Conservation (phyloP, 441 rosid genomes). For the Capsella rubella region DNA sequence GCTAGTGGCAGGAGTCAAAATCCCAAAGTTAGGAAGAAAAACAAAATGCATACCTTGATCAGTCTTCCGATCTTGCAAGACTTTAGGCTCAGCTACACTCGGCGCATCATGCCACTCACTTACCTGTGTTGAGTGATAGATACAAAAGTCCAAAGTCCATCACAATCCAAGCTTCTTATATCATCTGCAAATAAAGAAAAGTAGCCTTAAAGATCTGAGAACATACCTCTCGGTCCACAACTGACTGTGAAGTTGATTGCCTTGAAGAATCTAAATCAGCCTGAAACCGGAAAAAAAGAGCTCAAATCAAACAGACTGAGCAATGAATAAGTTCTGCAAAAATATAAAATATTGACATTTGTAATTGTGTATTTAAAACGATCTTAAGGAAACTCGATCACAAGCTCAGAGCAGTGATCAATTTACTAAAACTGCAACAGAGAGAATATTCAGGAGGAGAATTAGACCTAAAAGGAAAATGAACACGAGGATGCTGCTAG, state of each 20-base stretch:
- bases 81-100: conserved; percentile 45
- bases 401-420: conserved; percentile 5
- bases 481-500: background rate
- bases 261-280: conserved; percentile 59
- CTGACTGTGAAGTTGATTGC: conserved; percentile 58
- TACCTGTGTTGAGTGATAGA: conserved; percentile 41
- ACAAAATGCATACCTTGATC: conserved; percentile 47
- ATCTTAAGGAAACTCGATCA: background rate
- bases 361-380: background rate
- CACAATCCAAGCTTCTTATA: conserved; percentile 5
- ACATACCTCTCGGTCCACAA: conserved; percentile 49
- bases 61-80: conserved; percentile 43
- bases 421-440: background rate
- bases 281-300: conserved; percentile 47
- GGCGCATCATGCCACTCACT: conserved; percentile 64
- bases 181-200: background rate
- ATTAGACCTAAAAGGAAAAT: background rate
- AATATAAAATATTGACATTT: background rate
- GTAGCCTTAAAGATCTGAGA: background rate
- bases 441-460: background rate
- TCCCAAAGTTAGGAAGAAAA: too few species aligned
- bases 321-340: background rate
- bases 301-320: background rate
- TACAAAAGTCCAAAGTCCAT: conserved; percentile 24
- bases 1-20: too few species aligned